These are phyloP conservation scores for Hypoxylon trugodes DNA, from an alignment of 495 filamentous ascomycete species.

Conservation along the genomic window DNA sequence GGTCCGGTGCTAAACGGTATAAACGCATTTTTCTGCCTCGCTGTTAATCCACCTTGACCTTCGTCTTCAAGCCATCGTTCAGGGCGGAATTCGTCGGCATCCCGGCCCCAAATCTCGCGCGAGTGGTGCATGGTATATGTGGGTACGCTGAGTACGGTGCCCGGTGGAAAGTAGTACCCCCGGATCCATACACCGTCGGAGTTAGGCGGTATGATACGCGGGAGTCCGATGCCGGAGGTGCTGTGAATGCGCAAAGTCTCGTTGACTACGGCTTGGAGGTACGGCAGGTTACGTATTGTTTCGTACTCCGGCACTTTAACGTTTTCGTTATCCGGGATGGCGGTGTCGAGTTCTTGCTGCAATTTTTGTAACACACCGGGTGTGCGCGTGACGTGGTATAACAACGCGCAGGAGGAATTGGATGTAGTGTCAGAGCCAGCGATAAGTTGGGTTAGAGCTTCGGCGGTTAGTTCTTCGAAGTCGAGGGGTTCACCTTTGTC, in stretches of 20 bases:
- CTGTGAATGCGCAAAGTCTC: constrained; percentile 92
- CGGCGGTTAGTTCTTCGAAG: constrained; percentile 82
- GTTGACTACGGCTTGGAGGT: constrained; percentile 81
- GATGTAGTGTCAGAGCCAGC: constrained; percentile 90
- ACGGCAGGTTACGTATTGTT: constrained; percentile 77
- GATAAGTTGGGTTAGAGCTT: constrained; percentile 90
- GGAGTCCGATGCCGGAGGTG: constrained; percentile 88
- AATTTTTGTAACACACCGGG: constrained; percentile 76
- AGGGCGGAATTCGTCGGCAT: constrained; percentile 80
- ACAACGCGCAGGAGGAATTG: constrained; percentile 86
- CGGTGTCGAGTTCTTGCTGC: constrained; percentile 75
- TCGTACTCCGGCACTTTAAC: constrained; percentile 73
- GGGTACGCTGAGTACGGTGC: constrained; percentile 83
- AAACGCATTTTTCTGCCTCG: constrained; percentile 78
- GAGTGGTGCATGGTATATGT: constrained; percentile 89
- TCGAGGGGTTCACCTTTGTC: constrained; percentile 76
- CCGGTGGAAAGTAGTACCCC: constrained; percentile 73
- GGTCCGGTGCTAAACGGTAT: constrained; percentile 87
- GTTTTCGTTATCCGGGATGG: constrained; percentile 63
- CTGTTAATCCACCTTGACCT: too few relatives aligned
- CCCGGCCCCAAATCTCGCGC: constrained; percentile 80
- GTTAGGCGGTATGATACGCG: constrained; percentile 75
- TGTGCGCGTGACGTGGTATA: constrained; percentile 77
- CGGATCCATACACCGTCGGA: constrained; percentile 55
- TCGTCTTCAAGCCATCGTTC: constrained; percentile 76